Conservation (phyloP, 257 asterid genomes). For the Nicotiana benthamiana region DNA sequence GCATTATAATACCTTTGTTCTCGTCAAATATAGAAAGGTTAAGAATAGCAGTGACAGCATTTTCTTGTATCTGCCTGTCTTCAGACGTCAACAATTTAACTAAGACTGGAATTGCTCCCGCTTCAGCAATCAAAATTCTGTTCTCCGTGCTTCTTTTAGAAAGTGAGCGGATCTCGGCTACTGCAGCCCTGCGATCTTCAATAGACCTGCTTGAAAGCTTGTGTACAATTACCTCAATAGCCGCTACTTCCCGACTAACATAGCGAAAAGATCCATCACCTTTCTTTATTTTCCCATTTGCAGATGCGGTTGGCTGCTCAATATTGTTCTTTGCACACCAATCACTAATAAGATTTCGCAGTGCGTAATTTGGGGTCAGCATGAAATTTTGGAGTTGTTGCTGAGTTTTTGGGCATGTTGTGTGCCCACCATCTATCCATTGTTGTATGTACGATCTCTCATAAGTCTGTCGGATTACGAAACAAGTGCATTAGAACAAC, state of each 20-base stretch:
- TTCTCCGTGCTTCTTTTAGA: conserved; percentile 92
- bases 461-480: conserved; percentile 56
- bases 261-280: conserved; percentile 80
- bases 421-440: conserved; percentile 94
- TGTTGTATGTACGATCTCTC: conserved; percentile 88
- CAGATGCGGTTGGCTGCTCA: conserved; percentile 47
- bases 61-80: conserved; percentile 62
- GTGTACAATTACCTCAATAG: conserved; percentile 57
- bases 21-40: conserved; percentile 76
- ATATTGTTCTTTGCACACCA: conserved; percentile 67
- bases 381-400: conserved; percentile 71
- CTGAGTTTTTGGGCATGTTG: conserved; percentile 92
- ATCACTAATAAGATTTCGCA: conserved; percentile 67
- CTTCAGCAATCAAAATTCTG: conserved; percentile 77
- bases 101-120: conserved; percentile 80
- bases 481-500: conserved; percentile 9
- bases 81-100: conserved; percentile 63
- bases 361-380: conserved; percentile 81
- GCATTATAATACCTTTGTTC: conserved; percentile 80
- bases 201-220: conserved; percentile 55
- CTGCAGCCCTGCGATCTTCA: conserved; percentile 65
- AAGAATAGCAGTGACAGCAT: conserved; percentile 75
- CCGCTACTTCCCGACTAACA: conserved; percentile 59
- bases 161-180: conserved; percentile 66
- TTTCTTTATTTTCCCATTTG: conserved; percentile 59